Evolutionary conservation across 192 early-diverging fungal genomes (phyloP).

Genomic region (Thamnidium elegans): DNA sequence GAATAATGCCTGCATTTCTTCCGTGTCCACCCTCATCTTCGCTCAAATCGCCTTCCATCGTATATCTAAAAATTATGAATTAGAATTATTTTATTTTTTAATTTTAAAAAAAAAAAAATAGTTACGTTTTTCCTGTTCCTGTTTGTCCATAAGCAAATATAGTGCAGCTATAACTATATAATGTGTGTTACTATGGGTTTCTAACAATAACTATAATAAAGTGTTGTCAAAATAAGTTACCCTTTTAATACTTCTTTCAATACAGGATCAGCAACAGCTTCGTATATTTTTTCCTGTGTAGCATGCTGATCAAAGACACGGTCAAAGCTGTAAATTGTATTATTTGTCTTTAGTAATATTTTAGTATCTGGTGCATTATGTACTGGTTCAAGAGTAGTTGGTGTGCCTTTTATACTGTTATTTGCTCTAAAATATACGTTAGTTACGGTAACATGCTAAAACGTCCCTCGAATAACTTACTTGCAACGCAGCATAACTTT

Average conservation of each 20-base stretch:
- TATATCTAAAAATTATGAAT: constrained; percentile 50
- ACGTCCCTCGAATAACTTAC: constrained; percentile 35
- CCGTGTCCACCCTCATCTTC: constrained; percentile 41
- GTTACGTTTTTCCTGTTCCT: constrained; percentile 90
- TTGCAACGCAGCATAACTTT: constrained; percentile 79
- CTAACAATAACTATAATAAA: background rate
- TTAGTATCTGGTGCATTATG: constrained; percentile 56
- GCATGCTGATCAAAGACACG: constrained; percentile 79
- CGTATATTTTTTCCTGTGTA: constrained; percentile 78
- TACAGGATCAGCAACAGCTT: constrained; percentile 75
- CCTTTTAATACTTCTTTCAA: constrained; percentile 71
- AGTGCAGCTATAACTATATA: constrained; percentile 71
- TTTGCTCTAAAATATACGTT: background rate
- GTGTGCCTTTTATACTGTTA: constrained; percentile 25
- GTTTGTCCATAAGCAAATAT: constrained; percentile 88
- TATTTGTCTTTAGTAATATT: constrained; percentile 51
- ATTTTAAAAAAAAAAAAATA: background rate
- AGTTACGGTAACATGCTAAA: background rate
- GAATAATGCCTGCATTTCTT: constrained; percentile 83
- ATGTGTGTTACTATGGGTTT: background rate
- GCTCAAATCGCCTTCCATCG: constrained; percentile 90
- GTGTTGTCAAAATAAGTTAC: constrained; percentile 10
- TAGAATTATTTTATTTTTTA: no score
- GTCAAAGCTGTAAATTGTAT: constrained; percentile 86
- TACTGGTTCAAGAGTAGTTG: constrained; percentile 66